phyloP scores from a whole-genome alignment of 2,329 filamentous ascomycete genomes.

The Talaromyces sp. region DNA sequence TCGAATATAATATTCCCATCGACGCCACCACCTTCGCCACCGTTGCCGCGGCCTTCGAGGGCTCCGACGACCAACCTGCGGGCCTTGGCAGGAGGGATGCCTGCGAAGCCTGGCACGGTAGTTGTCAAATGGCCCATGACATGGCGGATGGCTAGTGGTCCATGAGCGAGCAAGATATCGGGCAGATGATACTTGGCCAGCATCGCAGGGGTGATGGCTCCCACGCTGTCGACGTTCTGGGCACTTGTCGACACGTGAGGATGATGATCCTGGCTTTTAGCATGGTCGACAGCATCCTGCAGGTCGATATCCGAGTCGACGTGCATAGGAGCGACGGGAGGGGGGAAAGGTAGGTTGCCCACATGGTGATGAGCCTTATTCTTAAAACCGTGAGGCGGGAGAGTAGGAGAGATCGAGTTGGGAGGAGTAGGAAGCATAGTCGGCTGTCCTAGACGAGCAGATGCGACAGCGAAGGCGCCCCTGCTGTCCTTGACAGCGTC shows the following conservation, averaged over 20 bases:
- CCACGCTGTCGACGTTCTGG: conserved; percentile 66
- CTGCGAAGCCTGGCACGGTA: conserved; percentile 86
- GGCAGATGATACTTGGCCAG: conserved; percentile 88
- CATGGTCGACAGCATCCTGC: conserved; percentile 63
- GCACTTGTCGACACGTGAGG: conserved; percentile 39
- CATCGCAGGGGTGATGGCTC: conserved; percentile 79
- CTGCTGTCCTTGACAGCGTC: conserved; percentile 33
- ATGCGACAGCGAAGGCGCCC: conserved; percentile 37
- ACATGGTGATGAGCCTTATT: conserved; percentile 49
- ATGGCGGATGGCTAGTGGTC: conserved; percentile 88
- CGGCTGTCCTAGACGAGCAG: conserved; percentile 35
- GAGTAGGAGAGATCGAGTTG: conserved; percentile 87
- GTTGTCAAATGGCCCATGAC: conserved; percentile 94
- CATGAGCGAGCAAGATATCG: conserved; percentile 83
- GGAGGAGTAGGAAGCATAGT: conserved; percentile 77
- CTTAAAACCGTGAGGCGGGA: conserved; percentile 78
- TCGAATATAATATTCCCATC: conserved; percentile 68
- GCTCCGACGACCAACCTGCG: conserved; percentile 88
- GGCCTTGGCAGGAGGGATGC: conserved; percentile 84
- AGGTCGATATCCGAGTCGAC: conserved; percentile 88
- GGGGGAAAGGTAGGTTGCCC: conserved; percentile 37
- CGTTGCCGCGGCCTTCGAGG: conserved; percentile 72
- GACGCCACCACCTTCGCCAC: conserved; percentile 52
- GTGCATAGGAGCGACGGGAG: conserved; percentile 47
- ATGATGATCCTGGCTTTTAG: conserved; percentile 43